Evolutionary conservation across 1,284 basidiomycete genomes (phyloP), one percentile per base, ranked within the genome.

Genomic region (Boletellus sp.): DNA sequence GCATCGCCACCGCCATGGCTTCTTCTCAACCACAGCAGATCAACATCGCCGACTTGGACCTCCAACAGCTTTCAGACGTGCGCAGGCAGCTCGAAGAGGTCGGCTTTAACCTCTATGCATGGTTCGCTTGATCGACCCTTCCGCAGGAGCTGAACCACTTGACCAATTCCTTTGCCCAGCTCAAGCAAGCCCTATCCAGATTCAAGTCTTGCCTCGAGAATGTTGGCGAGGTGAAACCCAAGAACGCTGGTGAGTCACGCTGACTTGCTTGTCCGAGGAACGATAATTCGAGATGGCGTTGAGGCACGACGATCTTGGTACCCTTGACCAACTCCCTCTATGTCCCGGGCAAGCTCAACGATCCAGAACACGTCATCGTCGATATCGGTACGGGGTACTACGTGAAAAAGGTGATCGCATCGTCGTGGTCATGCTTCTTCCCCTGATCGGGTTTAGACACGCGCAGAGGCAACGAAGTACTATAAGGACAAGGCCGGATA

Each of bases 361-460:
- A 97, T 62, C 68, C 80, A 2, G 86, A 93, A 40, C 81, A 91
- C 54, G 94, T 99, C 39, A 86, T 98, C 49, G 84, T 99, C 16
- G 95, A 99, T 64, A 80, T 99, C 25, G 95, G 95, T 2, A 98
- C 95, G 0, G 95, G 95, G 0, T 99, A 97, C 70, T 98, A 88
- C 61, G 87, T 99, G 16, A 86, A 91, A 68, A 98, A 97, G 79
- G 94, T 92, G 45, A 49, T 74, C 45, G 5, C 5, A 9, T 30
- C n/a, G 27, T n/a, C 21, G 32, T 20, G 11, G 14, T n/a, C 45
- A 20, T 8, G 14, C 35, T 22, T 9, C 22, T 30, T 6, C 25
- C n/a, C 9, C 10, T 46, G 36, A 57, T 46, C 34, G n/a, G 25
- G 22, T 19, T 22, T 57, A 94, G 91, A 85, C 83, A 21, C 86